Base-by-base conservation (phyloP, 345 rosid genomes). In the Eucalyptus marginata region DNA sequence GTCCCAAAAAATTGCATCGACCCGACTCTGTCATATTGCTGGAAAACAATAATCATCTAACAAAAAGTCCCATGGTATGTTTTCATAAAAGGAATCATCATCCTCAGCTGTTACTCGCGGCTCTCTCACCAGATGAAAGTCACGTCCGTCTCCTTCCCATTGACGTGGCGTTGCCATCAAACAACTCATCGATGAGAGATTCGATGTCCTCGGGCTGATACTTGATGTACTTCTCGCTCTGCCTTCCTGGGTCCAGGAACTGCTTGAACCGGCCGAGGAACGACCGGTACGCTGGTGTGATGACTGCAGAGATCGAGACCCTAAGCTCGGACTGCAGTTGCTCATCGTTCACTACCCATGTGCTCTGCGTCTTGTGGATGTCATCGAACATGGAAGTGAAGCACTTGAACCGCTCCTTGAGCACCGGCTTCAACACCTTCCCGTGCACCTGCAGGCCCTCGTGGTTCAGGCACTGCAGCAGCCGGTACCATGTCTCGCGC, bases 291-390 rank as follows among this genome's bases (percentile, higher is more conserved):
- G 99, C 98, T 14, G 99, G 99, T 49, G 95, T 97, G 91, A 97
- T 93, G 68, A 97, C 92, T 5, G 98, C 96, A 5, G 98, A 84
- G 86, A 97, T 95, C 9, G 99, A 96, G 6, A 96, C 95, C 92
- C 98, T 88, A 6, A 96, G 96, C 96, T 97, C 99, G 4, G 98
- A 96, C 87, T 96, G 96, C 50, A 97, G 93, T 92, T 96, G 99
- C 89, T 95, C 97, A 84, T 97, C 98, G 49, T 95, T 93, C 85
- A 96, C 98, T 50, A 97, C 94, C 99, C 99, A 97, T 10, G 96
- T 88, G 85, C 95, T 94, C 90, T 97, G 99, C 62, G 97, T 95
- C 95, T 90, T 94, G 89, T 95, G 97, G 64, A 97, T 96, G 91
- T 97, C 99, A 31, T 97, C 99, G 62, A 97, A 96, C 96, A 93